These are phyloP conservation scores for Pelargonium citronellum DNA, from an alignment of 441 rosid genomes.

Conservation along the genomic window DNA sequence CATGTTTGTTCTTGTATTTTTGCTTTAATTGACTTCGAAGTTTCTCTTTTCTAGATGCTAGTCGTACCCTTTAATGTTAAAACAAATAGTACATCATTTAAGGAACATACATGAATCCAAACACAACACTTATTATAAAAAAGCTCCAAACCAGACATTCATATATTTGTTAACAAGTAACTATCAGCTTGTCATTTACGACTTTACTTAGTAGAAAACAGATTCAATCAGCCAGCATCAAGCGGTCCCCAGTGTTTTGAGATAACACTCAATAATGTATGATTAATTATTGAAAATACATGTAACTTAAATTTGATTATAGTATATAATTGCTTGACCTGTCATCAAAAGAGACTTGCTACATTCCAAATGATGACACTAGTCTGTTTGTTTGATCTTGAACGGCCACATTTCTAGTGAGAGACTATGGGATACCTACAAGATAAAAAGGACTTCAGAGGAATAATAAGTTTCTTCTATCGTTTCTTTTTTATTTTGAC, in stretches of 20 bases:
- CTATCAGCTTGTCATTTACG: background rate
- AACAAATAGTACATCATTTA: too few relatives aligned
- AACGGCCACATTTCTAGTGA: background rate
- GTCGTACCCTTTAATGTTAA: too few relatives aligned
- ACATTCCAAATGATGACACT: background rate
- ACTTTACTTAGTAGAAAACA: background rate
- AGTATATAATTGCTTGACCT: background rate
- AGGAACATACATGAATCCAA: background rate
- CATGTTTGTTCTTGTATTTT: too few relatives aligned
- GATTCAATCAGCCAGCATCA: background rate
- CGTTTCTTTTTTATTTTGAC: background rate
- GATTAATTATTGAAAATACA: background rate
- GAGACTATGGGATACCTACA: background rate
- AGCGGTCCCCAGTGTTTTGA: background rate
- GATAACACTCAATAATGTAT: too few relatives aligned
- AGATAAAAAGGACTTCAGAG: background rate
- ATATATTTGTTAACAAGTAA: background rate
- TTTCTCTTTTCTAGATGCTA: too few relatives aligned
- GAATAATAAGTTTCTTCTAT: background rate
- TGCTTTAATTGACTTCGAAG: too few relatives aligned
- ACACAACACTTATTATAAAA: background rate
- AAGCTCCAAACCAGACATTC: background rate
- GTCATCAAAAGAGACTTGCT: background rate
- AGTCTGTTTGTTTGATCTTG: slow-evolving; percentile 1
- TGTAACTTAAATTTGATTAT: background rate